phyloP scores from a whole-genome alignment of 2,329 filamentous ascomycete genomes.

The Paraphoma chrysanthemicola region DNA sequence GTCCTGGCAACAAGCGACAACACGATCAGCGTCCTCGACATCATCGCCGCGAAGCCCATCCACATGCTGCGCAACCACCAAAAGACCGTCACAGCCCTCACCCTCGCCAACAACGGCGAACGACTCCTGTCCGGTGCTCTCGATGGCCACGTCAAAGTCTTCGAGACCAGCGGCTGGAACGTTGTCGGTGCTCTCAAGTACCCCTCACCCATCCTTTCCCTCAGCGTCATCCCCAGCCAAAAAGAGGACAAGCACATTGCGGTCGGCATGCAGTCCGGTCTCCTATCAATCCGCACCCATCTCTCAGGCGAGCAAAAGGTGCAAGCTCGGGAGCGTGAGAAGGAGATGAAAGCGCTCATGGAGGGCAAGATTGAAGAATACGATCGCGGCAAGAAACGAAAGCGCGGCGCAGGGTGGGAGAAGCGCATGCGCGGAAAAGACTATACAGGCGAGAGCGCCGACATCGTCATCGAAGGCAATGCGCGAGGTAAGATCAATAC shows the following conservation, averaged over 20 bases:
- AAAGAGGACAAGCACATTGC: slow-evolving; percentile 89
- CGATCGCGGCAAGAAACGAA: slow-evolving; percentile 74
- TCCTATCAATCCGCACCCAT: slow-evolving; percentile 90
- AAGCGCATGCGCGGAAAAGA: slow-evolving; percentile 74
- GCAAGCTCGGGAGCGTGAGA: slow-evolving; percentile 76
- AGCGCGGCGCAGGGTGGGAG: slow-evolving; percentile 65
- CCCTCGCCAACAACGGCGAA: slow-evolving; percentile 78
- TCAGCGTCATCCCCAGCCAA: slow-evolving; percentile 74
- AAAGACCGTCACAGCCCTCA: slow-evolving; percentile 92
- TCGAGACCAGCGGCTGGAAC: slow-evolving; percentile 93
- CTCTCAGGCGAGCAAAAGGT: slow-evolving; percentile 82
- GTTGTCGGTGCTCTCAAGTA: slow-evolving; percentile 96
- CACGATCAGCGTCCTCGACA: slow-evolving; percentile 87
- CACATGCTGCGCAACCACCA: slow-evolving; percentile 92
- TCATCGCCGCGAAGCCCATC: slow-evolving; percentile 87
- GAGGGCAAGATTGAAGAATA: slow-evolving; percentile 79
- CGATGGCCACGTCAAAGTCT: slow-evolving; percentile 96
- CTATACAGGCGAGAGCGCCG: slow-evolving; percentile 81
- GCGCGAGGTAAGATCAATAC: slow-evolving; percentile 69
- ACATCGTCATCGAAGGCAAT: slow-evolving; percentile 85
- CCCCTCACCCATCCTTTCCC: slow-evolving; percentile 84
- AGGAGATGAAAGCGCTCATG: slow-evolving; percentile 83
- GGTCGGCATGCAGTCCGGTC: slow-evolving; percentile 91
- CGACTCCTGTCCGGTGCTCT: slow-evolving; percentile 87
- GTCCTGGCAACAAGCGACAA: slow-evolving; percentile 85